phyloP scores from a whole-genome alignment of 2,329 filamentous ascomycete genomes.

The Penicillium sp. region DNA sequence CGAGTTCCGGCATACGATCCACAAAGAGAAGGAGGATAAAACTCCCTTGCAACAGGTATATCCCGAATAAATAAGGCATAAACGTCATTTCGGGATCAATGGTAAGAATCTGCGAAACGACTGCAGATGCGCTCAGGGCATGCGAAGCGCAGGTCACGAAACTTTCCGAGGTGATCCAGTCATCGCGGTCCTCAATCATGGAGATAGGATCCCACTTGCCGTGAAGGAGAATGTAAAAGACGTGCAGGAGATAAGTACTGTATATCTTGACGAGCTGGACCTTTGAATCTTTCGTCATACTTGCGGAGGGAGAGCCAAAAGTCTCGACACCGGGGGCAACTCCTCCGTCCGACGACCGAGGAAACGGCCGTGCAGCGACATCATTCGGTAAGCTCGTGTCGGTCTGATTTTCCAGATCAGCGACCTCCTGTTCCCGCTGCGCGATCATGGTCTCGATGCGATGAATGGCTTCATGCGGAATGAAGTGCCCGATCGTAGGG shows the following conservation, averaged over 20 bases:
- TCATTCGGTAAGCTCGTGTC: neutral
- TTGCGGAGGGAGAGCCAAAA: neutral
- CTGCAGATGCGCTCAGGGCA: constrained; percentile 44
- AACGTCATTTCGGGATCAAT: constrained; percentile 48
- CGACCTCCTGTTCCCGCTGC: constrained; percentile 38
- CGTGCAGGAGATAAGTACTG: constrained; percentile 45
- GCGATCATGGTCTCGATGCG: constrained; percentile 35
- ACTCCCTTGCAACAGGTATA: constrained; percentile 49
- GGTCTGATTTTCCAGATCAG: constrained; percentile 23
- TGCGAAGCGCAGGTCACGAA: constrained; percentile 46
- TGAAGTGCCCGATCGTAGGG: constrained; percentile 37
- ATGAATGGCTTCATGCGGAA: constrained; percentile 30
- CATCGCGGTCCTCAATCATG: constrained; percentile 46
- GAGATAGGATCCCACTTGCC: constrained; percentile 48
- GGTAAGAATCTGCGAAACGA: constrained; percentile 42
- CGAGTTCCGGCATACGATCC: constrained; percentile 46
- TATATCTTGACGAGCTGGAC: constrained; percentile 41
- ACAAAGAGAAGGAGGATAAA: constrained; percentile 47
- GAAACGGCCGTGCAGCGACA: neutral
- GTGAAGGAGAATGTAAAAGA: constrained; percentile 45
- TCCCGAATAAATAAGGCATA: constrained; percentile 50
- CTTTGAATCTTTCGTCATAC: constrained; percentile 3
- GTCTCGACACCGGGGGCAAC: neutral
- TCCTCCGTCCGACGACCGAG: neutral
- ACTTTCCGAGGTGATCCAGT: constrained; percentile 44